phyloP scores from a whole-genome alignment of 2,329 filamentous ascomycete genomes.

The Fusarium buxicola region DNA sequence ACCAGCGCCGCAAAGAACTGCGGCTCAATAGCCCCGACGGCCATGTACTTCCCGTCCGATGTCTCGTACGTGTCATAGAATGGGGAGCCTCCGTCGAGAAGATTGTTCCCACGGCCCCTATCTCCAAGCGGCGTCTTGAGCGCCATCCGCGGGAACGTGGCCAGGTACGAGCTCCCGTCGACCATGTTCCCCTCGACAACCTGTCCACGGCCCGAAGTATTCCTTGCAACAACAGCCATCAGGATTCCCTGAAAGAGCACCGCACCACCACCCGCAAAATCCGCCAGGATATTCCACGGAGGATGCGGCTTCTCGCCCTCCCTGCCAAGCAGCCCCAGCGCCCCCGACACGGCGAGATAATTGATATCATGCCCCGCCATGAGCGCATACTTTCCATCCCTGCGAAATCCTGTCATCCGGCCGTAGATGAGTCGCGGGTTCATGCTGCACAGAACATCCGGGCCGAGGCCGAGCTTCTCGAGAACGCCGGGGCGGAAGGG shows the following conservation, averaged over 20 bases:
- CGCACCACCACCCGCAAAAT: conserved; percentile 91
- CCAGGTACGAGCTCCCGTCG: conserved; percentile 84
- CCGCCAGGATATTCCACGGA: conserved; percentile 85
- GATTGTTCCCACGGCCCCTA: conserved; percentile 76
- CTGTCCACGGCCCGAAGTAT: conserved; percentile 77
- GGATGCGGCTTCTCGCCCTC: conserved; percentile 76
- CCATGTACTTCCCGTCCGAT: conserved; percentile 80
- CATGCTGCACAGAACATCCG: conserved; percentile 70
- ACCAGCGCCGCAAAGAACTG: conserved; percentile 82
- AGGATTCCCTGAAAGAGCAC: conserved; percentile 85
- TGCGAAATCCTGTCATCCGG: conserved; percentile 89
- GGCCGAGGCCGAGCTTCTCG: conserved; percentile 83
- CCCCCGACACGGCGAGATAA: conserved; percentile 89
- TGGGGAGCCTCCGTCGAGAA: conserved; percentile 85
- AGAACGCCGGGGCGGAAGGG: conserved; percentile 93
- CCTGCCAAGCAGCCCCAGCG: conserved; percentile 80
- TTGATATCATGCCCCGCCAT: conserved; percentile 99
- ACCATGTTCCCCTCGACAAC: conserved; percentile 98
- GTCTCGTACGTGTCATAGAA: conserved; percentile 94
- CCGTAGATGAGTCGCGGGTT: conserved; percentile 85
- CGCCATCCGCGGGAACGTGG: conserved; percentile 78
- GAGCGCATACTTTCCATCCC: conserved; percentile 83
- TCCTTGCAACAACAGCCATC: conserved; percentile 78
- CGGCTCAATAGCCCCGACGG: conserved; percentile 90
- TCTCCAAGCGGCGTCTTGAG: conserved; percentile 73